Percentiles rank a stretch among this genome's conserved stretches.
Conservation (phyloP, 495 filamentous ascomycete genomes). For the Xylaria flabelliformis region DNA sequence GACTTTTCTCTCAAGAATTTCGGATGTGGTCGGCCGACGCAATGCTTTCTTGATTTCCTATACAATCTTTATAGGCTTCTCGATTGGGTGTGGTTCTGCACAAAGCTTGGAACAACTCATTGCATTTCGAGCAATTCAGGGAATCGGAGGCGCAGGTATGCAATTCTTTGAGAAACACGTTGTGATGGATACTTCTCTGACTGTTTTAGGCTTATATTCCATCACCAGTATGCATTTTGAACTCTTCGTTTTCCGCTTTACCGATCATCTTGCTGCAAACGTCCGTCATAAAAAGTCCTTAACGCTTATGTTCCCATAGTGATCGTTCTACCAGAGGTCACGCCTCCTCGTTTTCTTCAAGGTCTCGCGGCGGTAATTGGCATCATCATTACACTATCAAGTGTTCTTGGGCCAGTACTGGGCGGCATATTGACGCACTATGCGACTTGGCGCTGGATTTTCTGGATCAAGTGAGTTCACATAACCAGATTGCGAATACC, state of each 20-base stretch:
- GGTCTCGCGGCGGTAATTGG: conserved; percentile 46
- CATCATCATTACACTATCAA: conserved; percentile 44
- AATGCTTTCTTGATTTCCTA: conserved; percentile 54
- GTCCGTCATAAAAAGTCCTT: background rate
- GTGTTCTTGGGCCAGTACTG: conserved; percentile 54
- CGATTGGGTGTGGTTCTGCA: conserved; percentile 58
- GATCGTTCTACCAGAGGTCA: conserved; percentile 59
- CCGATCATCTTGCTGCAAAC: background rate
- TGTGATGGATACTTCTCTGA: conserved; percentile 2
- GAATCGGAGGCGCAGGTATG: conserved; percentile 53
- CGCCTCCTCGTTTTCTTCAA: conserved; percentile 45
- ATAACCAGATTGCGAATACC: conserved; percentile 27
- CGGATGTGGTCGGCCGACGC: conserved; percentile 60
- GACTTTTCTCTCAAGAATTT: conserved; percentile 57
- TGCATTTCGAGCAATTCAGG: conserved; percentile 51
- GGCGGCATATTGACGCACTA: conserved; percentile 48
- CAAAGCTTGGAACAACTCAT: conserved; percentile 54
- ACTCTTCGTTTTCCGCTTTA: background rate
- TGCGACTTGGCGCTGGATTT: conserved; percentile 56
- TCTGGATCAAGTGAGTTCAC: conserved; percentile 55
- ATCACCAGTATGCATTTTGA: conserved; percentile 42
- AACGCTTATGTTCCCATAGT: conserved; percentile 30
- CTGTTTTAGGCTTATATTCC: conserved; percentile 51
- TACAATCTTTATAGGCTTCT: conserved; percentile 61
- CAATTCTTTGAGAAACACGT: background rate